These are phyloP conservation scores for Xylaria multiplex DNA, from an alignment of 2,329 filamentous ascomycete species.

Conservation along the genomic window DNA sequence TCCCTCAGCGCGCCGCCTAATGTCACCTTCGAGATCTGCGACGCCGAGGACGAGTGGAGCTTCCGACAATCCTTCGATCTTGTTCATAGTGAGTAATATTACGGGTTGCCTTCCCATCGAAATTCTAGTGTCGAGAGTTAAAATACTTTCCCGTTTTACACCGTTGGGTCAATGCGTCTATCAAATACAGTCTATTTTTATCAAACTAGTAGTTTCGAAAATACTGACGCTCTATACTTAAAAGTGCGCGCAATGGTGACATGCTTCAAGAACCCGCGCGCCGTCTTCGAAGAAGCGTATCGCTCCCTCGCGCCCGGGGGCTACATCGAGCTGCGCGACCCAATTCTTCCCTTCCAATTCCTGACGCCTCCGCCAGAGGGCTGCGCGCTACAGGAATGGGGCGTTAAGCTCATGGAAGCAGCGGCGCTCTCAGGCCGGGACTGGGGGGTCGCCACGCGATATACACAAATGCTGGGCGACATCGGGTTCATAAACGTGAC, in stretches of 20 bases:
- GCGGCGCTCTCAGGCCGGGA: conserved; percentile 37
- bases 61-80: conserved; percentile 41
- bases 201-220: not conserved
- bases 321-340: conserved; percentile 45
- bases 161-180: too few species aligned
- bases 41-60: conserved; percentile 45
- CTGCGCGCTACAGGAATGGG: conserved; percentile 42
- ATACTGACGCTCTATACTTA: not conserved
- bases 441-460: conserved; percentile 40
- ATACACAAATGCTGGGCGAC: conserved; percentile 38
- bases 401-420: conserved; percentile 39
- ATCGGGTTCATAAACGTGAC: conserved; percentile 40
- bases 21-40: conserved; percentile 44
- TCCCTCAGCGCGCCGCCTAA: conserved; percentile 40
- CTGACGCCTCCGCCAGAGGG: conserved; percentile 38
- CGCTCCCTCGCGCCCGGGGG: conserved; percentile 40
- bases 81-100: conserved; percentile 38
- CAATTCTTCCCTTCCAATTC: conserved; percentile 44
- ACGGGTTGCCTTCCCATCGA: not conserved
- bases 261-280: conserved; percentile 40
- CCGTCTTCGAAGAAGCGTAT: conserved; percentile 39
- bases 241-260: conserved; percentile 42
- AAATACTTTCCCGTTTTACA: too few species aligned
- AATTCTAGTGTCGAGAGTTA: too few species aligned
- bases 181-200: not conserved